Base-by-base conservation (phyloP, 352 stramenopile species). In the Globisporangium middletonii region DNA sequence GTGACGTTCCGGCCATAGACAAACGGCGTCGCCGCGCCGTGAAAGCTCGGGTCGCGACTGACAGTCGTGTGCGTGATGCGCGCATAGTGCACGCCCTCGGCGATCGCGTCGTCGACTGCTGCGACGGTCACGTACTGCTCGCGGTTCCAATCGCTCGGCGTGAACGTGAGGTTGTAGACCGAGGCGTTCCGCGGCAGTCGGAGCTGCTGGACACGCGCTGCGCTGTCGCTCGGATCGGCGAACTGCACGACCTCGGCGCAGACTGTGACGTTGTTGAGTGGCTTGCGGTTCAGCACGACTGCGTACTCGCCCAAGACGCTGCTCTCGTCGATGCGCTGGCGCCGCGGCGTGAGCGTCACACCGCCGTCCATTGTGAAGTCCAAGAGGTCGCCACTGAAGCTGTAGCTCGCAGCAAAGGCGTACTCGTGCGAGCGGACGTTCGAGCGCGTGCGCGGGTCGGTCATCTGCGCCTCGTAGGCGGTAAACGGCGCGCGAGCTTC, bases 291-390 rank as follows among this genome's bases (percentile, higher is more conserved):
- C 19, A 92, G 57, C 18, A 90, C 78, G 41, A 92, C 63, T 0
- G 67, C 70, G 64, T 89, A 92, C 47, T 86, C 72, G 8, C 79
- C 79, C 8, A 75, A 55, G 0, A 75, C 51, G 4, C 64, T 69
- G 44, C 71, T 77, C 63, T 92, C 79, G 12, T 65, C 42, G 28
- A 89, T 75, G 0, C 72, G 66, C n/a, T 72, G 65, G 15, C 81
- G 61, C 50, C 75, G 57, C 5, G 77, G 70, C 1, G 73, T 68
- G 3, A 90, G 45, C 2, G 79, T 86, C 3, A 92, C 62, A 0
- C 82, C 82, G 1, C 79, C 82, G 16, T 92, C 76, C 71, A 88
- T 87, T 0, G 79, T 67, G 35, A 79, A 88, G 60, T 92, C 80
- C 16, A 87, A 43, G 26, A 92, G 72, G 33, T 88, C 74, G 9